Evolutionary conservation across 2,329 filamentous ascomycete genomes (phyloP), one percentile per base, ranked within the genome.

Genomic region (Ilyonectria mors-panacis): DNA sequence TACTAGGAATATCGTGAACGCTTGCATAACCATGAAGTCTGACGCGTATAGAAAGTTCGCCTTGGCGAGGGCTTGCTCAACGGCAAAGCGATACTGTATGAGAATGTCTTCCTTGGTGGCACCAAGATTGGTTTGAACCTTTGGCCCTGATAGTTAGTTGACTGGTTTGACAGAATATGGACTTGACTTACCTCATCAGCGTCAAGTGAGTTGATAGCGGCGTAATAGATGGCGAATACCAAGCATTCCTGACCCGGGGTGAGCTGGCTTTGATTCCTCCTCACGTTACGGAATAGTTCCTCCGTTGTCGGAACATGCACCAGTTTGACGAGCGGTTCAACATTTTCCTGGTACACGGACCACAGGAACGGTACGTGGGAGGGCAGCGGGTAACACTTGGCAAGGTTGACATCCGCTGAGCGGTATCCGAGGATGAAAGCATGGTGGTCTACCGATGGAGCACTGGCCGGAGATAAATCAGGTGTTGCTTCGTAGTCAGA

Each of bases 401-500:
- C 81, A 70, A 94, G 81, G 71, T 94, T 88, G 28, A 93, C 89
- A 69, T 88, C 89, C n/a, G 87, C 85, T 1, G 92, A 94, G 67
- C 88, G 90, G 77, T 93, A 93, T 8, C 92, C 92, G 69, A 94
- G 87, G 28, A 94, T 84, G 77, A 93, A 95, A 26, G 88, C 87
- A 61, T 94, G 91, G 70, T 93, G 91, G 66, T 89, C 87, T n/a
- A 81, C 70, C 3, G 77, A 61, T 6, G 78, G 71, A 6, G 78
- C 73, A 19, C 80, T 78, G 23, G 79, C 76, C 30, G 82, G 70
- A 64, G 85, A 76, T 72, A 83, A 74, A 63, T 83, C 81, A 1
- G 85, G 84, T 21, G 87, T 87, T 21, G 85, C 89, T n/a, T 92
- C 90, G 30, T 86, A 84, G 23, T 92, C 89, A 3, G 90, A 90